Percentiles rank a stretch among this genome's conserved stretches.
phyloP scores from a whole-genome alignment of 2,329 filamentous ascomycete species.

The Byssochlamys sp. region DNA sequence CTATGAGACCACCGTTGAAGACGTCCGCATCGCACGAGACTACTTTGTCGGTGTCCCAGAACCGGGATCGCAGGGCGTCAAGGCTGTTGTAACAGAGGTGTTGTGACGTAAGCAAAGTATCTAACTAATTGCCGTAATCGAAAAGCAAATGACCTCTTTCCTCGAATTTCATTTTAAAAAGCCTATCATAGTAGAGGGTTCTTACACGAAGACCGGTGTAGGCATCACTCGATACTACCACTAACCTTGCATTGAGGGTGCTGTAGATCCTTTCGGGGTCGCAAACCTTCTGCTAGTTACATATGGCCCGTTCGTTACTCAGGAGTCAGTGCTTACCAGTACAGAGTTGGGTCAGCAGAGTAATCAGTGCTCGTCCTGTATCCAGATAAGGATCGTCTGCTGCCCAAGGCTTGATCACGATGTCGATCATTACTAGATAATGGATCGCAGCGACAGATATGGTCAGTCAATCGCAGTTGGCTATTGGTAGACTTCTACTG shows the following conservation, averaged over 20 bases:
- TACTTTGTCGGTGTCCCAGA: conserved; percentile 12
- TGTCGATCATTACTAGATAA: no score
- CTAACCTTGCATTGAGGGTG: not conserved
- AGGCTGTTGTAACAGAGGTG: not conserved
- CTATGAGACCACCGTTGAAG: conserved; percentile 23
- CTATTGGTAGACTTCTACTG: no score
- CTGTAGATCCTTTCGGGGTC: not conserved
- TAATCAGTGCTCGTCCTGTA: no score
- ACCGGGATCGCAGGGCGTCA: not conserved
- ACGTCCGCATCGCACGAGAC: conserved; percentile 19
- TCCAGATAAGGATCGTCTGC: no score
- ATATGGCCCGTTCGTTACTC: no score
- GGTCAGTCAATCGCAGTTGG: no score
- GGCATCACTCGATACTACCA: not conserved
- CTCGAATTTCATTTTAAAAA: not conserved
- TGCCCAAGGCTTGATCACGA: no score
- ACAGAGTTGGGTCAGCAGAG: no score
- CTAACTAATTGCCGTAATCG: not conserved
- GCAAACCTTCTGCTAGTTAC: no score
- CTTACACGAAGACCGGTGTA: not conserved
- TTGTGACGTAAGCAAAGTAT: not conserved
- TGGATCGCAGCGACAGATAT: no score
- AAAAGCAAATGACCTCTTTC: not conserved
- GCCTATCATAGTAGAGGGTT: not conserved
- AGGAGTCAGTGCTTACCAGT: no score